Conservation (phyloP, 768 basidiomycete genomes). For the Russula sp. region DNA sequence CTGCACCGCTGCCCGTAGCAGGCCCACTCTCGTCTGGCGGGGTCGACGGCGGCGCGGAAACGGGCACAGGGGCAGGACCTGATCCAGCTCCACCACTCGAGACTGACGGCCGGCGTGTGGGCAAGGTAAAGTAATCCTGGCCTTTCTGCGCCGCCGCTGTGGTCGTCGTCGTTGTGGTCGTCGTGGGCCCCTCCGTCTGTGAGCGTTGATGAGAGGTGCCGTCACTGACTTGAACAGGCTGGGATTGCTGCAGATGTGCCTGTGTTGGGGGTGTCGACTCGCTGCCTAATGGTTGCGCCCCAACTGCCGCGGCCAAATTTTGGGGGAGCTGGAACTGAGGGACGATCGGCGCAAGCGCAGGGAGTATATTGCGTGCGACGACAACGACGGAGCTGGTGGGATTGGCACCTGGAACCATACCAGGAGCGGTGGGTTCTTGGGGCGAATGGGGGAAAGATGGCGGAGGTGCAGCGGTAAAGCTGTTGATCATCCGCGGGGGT, state of each 20-base stretch:
- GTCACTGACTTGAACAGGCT: neutral
- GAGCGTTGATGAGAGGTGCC: neutral
- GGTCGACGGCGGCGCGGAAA: constrained; percentile 16
- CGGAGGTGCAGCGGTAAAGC: neutral
- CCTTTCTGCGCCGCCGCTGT: constrained; percentile 1
- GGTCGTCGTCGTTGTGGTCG: neutral
- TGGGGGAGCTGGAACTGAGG: constrained; percentile 23
- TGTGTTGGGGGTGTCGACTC: neutral
- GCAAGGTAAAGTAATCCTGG: constrained; percentile 50
- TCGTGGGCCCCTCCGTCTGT: neutral
- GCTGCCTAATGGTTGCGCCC: neutral
- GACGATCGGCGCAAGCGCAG: constrained; percentile 38
- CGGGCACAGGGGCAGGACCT: constrained; percentile 25
- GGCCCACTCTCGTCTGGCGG: constrained; percentile 36
- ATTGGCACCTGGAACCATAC: neutral
- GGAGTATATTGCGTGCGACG: constrained; percentile 53
- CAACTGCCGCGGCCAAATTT: neutral
- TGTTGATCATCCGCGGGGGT: neutral
- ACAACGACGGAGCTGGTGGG: constrained; percentile 39
- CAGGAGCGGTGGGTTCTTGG: neutral
- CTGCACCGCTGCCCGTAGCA: neutral
- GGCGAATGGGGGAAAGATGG: constrained; percentile 5
- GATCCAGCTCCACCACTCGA: constrained; percentile 33
- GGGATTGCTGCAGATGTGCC: neutral
- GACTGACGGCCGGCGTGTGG: constrained; percentile 40